Evolutionary conservation across 2,329 filamentous ascomycete species (phyloP).

Genomic region (Ceratocystis cubensis): DNA sequence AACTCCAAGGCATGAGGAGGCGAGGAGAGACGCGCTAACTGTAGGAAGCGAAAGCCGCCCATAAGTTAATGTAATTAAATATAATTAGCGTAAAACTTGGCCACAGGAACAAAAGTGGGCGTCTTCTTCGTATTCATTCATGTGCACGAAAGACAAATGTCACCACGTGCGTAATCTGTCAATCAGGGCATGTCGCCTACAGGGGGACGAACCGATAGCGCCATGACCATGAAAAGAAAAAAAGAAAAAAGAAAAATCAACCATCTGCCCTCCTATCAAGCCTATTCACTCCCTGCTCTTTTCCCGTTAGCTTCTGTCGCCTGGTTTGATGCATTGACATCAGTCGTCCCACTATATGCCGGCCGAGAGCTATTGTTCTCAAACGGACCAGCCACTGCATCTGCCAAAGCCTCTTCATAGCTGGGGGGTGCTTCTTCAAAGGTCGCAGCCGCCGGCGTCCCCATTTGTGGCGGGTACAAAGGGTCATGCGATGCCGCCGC

Average conservation of each 20-base stretch:
- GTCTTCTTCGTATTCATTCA: background rate
- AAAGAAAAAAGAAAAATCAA: no score
- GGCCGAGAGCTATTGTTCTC: slow-evolving; percentile 49
- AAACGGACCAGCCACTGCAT: slow-evolving; percentile 56
- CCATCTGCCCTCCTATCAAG: background rate
- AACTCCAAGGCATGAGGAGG: background rate
- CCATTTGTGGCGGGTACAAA: slow-evolving; percentile 47
- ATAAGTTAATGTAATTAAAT: no score
- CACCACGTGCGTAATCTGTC: no score
- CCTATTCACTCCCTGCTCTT: background rate
- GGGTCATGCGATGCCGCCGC: slow-evolving; percentile 34
- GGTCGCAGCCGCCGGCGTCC: slow-evolving; percentile 32
- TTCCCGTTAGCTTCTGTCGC: background rate
- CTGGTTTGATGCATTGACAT: slow-evolving; percentile 33
- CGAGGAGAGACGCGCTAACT: background rate
- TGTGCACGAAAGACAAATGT: background rate
- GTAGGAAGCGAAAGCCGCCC: no score
- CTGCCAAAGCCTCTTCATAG: slow-evolving; percentile 85
- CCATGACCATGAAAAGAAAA: no score
- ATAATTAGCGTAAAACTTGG: no score
- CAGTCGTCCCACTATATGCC: slow-evolving; percentile 53
- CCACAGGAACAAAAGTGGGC: no score
- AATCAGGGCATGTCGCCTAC: no score
- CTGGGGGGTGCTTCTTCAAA: slow-evolving; percentile 79
- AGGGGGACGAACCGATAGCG: no score